Base-by-base conservation (phyloP, 345 rosid species). In the Camelina laxa region DNA sequence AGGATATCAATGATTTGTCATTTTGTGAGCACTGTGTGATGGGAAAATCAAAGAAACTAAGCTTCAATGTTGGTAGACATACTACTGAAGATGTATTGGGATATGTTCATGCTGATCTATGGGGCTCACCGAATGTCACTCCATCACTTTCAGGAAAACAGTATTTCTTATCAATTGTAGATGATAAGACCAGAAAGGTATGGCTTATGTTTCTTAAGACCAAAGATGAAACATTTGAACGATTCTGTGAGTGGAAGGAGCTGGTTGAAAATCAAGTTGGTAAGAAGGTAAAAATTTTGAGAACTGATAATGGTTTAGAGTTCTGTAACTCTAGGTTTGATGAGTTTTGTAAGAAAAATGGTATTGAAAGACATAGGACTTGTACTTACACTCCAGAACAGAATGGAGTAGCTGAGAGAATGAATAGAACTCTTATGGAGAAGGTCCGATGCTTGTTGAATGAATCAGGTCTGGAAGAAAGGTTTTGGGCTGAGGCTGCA, bases 1-100 rank as follows among this genome's bases (percentile, higher is more conserved):
- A 13, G 3, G 42, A 33, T 6, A 7, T 33, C 9, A 33, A 33
- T 2, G 36, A 33, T 7, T 1, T 33, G 7, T 9, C 7, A 1
- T 7, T 33, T 7, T 33, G 36, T 33, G 36, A 33, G 9, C 14
- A 41, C 0, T 41, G 45, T 11, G 14, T 41, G 0, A 12, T 41
- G 45, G 45, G 15, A 0, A 4, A 41, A 33, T 2, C 9, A 0
- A 33, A 33, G 9, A 33, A 33, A 1, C 2, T 33, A 0, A 33
- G 45, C 0, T 41, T 41, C 1, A 41, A 41, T 41, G 36, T 33
- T 0, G 15, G 15, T 0, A 12, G 1, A 0, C 15, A 12, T 1
- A 1, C 1, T 0, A 3, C 45, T 0, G 1, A 39, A 4, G 0
- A 41, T 4, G 15, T 1, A 0, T 11, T 39, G 0, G 14, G 15